Conservation (phyloP, 306 rosid genomes). For the Cicer chorassanicum region DNA sequence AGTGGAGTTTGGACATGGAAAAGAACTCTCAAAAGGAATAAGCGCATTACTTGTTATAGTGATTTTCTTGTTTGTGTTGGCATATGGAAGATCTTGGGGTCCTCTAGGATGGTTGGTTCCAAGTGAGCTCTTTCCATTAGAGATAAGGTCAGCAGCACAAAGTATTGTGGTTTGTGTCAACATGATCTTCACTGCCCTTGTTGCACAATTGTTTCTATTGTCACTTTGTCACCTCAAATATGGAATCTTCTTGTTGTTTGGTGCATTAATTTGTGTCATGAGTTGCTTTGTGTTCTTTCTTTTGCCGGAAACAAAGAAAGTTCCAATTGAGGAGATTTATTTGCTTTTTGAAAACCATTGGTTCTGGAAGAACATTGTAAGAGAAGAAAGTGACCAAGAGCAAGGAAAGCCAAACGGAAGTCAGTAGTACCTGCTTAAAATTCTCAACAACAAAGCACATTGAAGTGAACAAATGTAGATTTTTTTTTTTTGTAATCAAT, state of each 20-base stretch:
- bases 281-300: slow-evolving; percentile 77
- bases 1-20: slow-evolving; percentile 69
- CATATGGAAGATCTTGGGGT: slow-evolving; percentile 99
- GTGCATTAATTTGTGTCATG: slow-evolving; percentile 70
- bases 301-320: slow-evolving; percentile 92
- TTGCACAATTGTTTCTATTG: slow-evolving; percentile 81
- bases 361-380: slow-evolving; percentile 77
- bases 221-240: slow-evolving; percentile 88
- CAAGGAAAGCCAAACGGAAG: slow-evolving; percentile 41
- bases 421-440: slow-evolving; percentile 40
- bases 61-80: slow-evolving; percentile 84
- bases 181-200: slow-evolving; percentile 86
- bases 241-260: slow-evolving; percentile 88
- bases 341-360: slow-evolving; percentile 84
- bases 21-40: slow-evolving; percentile 63
- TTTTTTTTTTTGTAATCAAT: not conserved
- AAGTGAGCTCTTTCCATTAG: slow-evolving; percentile 91
- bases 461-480: slow-evolving; percentile 35
- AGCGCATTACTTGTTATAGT: slow-evolving; percentile 73
- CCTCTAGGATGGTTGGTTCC: slow-evolving; percentile 98
- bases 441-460: slow-evolving; percentile 10
- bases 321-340: slow-evolving; percentile 91
- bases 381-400: slow-evolving; percentile 39
- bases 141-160: slow-evolving; percentile 94
- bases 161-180: slow-evolving; percentile 93